Evolutionary conservation across 768 basidiomycete genomes (phyloP), one percentile per base, ranked within the genome.

Genomic region (Boletus rufocinnamomeus): DNA sequence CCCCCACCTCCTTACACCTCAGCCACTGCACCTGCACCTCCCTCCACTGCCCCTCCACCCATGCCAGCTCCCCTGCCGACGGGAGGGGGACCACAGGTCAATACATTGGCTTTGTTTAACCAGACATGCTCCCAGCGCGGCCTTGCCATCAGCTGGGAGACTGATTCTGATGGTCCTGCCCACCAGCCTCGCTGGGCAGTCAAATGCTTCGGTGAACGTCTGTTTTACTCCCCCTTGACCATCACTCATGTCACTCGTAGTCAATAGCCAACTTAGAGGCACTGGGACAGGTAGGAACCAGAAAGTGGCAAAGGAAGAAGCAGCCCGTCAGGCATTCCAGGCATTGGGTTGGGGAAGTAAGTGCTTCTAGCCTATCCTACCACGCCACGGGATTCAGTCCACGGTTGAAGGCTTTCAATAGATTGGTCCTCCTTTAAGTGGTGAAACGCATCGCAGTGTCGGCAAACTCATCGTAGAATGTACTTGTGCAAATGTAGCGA

Each of bases 271-370:
- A n/a, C 76, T 79, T 61, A 77, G 64, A 60, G 87, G 86, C 25
- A 51, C 67, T 4, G 87, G 85, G 0, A 60, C 50, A 4, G 87
- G 82, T 23, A 83, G 81, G 58, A 87, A 77, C 56, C 85, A 86
- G 69, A 88, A 87, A 61, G 48, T 72, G n/a, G 87, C 86, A 9
- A 88, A 86, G 62, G 85, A 87, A 72, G 82, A 84, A 60, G 86
- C 87, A n/a, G 85, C 84, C 34, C 79, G 80, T 40, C 74, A 80
- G 54, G 86, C 86, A 48, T 85, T 78, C 73, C 65, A 66, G 13
- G 57, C 73, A 3, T 75, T 87, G 78, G 80, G 82, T 53, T 87
- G 85, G 84, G 77, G 76, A 65, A 67, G 67, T 69, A 54, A 63
- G 66, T 7, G 19, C n/a, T 40, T 45, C 23, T 50, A 55, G n/a